Base-by-base conservation (phyloP, 140 eudicot genomes). In the Anethum foeniculum region DNA sequence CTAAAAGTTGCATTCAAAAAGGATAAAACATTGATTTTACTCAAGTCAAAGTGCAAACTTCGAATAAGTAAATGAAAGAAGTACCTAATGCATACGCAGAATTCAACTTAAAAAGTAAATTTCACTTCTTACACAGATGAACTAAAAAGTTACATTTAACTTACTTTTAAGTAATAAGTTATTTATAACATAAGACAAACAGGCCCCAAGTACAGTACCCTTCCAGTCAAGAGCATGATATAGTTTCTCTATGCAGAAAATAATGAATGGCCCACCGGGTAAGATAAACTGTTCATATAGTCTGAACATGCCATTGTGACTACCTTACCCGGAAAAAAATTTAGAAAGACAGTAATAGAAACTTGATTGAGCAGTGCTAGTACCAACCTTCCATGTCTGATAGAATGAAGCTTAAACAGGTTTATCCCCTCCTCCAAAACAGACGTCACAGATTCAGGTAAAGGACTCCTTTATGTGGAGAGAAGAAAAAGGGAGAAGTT, bases 381-480 rank as follows among this genome's bases (percentile, higher is more conserved):
- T 67, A 85, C 90, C 74, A 34, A 95, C 99, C 97, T 95, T 79
- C 96, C 92, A 79, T 92, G 97, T 69, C 83, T 86, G 65, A 74
- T 87, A 6, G 80, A 81, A 81, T 95, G 99, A 80, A 95, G 97
- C 84, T 82, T 83, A 88, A 83, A 95, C 39, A 95, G 82, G 82
- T 84, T 86, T 72, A 95, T 86, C 76, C 99, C 99, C 88, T 95
- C 97, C 86, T 95, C 96, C 85, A 95, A 73, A 76, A 84, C 78
- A 36, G 89, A 85, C 81, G 75, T 88, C 67, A 92, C 90, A 27
- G 86, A 36, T 72, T 89, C 99, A 71, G 97, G 99, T 79, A 95
- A n/a, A 43, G 92, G 93, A 78, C 83, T 54, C 89, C 99, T 95
- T 83, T 82, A 82, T 38, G 68, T 76, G 43, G 11, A 84, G 48